Evolutionary conservation across 2,329 filamentous ascomycete species (phyloP).

Genomic region (Alternaria infectoria): DNA sequence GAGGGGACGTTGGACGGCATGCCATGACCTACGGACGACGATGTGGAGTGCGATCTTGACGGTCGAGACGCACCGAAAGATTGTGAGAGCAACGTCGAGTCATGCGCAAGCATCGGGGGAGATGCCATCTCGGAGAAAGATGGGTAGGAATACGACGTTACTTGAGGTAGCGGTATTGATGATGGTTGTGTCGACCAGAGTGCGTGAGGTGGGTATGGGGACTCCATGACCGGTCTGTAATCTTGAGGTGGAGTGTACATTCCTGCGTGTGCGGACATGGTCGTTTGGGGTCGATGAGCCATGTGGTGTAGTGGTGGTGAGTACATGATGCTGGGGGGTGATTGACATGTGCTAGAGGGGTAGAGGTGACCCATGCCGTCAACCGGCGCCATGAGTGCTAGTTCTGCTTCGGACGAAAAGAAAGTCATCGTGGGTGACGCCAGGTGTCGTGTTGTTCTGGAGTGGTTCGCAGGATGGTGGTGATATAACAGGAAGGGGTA

Average conservation of each 20-base stretch:
- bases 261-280: constrained; percentile 29
- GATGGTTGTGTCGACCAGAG: constrained; percentile 42
- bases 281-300: constrained; percentile 30
- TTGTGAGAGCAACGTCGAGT: constrained; percentile 32
- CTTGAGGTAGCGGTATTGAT: constrained; percentile 35
- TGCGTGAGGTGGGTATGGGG: constrained; percentile 42
- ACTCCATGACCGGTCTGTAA: constrained; percentile 38
- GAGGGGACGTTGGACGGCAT: constrained; percentile 32
- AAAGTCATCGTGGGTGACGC: constrained; percentile 37
- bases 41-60: constrained; percentile 45
- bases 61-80: constrained; percentile 29
- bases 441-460: constrained; percentile 2
- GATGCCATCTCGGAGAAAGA: constrained; percentile 37
- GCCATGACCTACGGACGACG: constrained; percentile 36
- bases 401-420: constrained; percentile 46
- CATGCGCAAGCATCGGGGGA: constrained; percentile 30
- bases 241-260: constrained; percentile 40
- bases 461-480: constrained; percentile 10
- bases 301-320: constrained; percentile 45
- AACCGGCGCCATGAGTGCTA: constrained; percentile 45
- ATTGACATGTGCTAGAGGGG: constrained; percentile 46
- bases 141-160: constrained; percentile 45
- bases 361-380: constrained; percentile 44
- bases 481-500: constrained; percentile 13
- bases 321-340: constrained; percentile 48